Conservation (phyloP, 2,329 filamentous ascomycete genomes). For the Diaporthe sp. region DNA sequence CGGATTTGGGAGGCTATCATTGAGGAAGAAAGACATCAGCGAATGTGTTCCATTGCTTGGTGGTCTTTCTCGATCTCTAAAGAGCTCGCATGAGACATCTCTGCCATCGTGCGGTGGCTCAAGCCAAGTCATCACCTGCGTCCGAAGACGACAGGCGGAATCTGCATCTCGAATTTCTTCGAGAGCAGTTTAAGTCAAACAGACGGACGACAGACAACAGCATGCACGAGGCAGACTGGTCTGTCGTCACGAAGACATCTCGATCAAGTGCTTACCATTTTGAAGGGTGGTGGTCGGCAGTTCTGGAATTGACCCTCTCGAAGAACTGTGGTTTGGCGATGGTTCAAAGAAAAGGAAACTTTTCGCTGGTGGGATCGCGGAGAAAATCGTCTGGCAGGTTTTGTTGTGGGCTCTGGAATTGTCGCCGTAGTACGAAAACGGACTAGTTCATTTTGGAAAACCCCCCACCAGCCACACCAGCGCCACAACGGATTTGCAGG, state of each 20-base stretch:
- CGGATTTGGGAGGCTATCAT: conserved; percentile 99
- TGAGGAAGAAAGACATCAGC: conserved; percentile 99
- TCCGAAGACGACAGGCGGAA: conserved; percentile 58
- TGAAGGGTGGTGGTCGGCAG: conserved; percentile 64
- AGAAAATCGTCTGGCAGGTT: conserved; percentile 31
- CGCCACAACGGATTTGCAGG: conserved; percentile 2
- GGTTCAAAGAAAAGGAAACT: conserved; percentile 19
- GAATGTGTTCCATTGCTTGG: conserved; percentile 79
- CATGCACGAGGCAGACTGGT: conserved; percentile 37
- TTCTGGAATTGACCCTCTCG: conserved; percentile 55
- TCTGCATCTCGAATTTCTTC: conserved; percentile 51
- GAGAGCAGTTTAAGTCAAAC: conserved; percentile 42
- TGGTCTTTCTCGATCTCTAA: conserved; percentile 93
- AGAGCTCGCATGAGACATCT: conserved; percentile 75
- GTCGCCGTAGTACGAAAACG: not conserved
- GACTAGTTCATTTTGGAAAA: not conserved
- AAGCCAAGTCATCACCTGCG: conserved; percentile 75
- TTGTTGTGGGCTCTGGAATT: conserved; percentile 35
- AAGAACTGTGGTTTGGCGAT: conserved; percentile 38
- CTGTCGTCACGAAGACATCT: conserved; percentile 46
- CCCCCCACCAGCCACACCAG: conserved; percentile 6
- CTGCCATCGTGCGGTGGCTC: conserved; percentile 67
- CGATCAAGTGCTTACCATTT: conserved; percentile 71
- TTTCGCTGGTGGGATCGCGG: conserved; percentile 1
- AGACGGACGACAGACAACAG: conserved; percentile 33